Percentiles rank a stretch among this genome's conserved stretches.
These are phyloP conservation scores for Melastoma malabathricum DNA, from an alignment of 345 rosid species.

Conservation along the genomic window DNA sequence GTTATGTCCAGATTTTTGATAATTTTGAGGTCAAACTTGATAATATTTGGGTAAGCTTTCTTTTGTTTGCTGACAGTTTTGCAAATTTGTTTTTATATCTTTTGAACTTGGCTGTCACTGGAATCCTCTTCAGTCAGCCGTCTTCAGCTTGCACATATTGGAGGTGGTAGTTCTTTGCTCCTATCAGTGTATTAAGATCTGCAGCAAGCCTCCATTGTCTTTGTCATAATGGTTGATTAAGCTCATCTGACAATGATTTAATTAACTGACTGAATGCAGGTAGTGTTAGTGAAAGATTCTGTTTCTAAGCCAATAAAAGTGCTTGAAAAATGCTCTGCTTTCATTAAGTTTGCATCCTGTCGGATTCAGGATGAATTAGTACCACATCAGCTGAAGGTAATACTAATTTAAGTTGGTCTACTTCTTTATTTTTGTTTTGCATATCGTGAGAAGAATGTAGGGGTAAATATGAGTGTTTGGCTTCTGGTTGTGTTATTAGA, in stretches of 20 bases:
- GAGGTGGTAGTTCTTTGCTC: too few relatives aligned
- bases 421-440: too few relatives aligned
- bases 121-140: too few relatives aligned
- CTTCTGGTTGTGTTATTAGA: not conserved
- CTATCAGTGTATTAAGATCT: too few relatives aligned
- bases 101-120: constrained; percentile 9
- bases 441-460: not conserved
- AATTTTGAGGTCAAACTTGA: constrained; percentile 37
- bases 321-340: constrained; percentile 46
- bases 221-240: too few relatives aligned
- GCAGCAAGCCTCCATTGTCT: too few relatives aligned
- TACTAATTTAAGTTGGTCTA: constrained; percentile 1
- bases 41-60: constrained; percentile 43
- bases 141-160: too few relatives aligned
- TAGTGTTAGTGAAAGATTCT: constrained; percentile 27
- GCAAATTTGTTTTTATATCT: too few relatives aligned
- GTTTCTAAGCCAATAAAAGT: constrained; percentile 24
- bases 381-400: constrained; percentile 71
- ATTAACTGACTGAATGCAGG: constrained; percentile 24
- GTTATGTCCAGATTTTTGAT: constrained; percentile 42
- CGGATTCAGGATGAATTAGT: constrained; percentile 50
- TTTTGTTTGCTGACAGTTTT: too few relatives aligned
- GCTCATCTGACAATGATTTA: too few relatives aligned
- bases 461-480: constrained; percentile 2
- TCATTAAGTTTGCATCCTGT: constrained; percentile 33